Conservation (phyloP, 306 rosid genomes). For the Cyamopsis tetragonoloba region DNA sequence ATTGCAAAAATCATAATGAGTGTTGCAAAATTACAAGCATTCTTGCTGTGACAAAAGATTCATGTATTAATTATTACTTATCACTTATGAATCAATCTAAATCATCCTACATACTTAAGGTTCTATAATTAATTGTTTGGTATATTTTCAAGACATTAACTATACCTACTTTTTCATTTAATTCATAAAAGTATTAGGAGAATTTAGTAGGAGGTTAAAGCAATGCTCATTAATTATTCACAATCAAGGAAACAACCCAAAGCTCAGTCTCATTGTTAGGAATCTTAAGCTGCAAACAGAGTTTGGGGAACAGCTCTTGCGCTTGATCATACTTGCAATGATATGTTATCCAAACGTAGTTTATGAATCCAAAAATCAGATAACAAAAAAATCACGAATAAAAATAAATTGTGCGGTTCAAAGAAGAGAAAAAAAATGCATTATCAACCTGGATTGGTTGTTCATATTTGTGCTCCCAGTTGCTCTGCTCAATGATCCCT, state of each 20-base stretch:
- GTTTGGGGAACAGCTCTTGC: conserved; percentile 1
- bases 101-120: too few relatives aligned
- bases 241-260: conserved; percentile 1
- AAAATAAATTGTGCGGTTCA: conserved; percentile 13
- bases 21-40: not conserved
- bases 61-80: not conserved
- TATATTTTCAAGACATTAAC: too few relatives aligned
- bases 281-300: not conserved
- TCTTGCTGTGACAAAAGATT: conserved; percentile 3
- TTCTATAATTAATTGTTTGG: too few relatives aligned
- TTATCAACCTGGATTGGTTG: conserved; percentile 86
- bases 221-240: too few relatives aligned
- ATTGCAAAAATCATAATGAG: conserved; percentile 1
- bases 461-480: conserved; percentile 99
- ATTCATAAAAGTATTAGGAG: too few relatives aligned
- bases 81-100: too few relatives aligned
- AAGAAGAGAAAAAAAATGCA: conserved; percentile 24
- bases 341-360: not conserved
- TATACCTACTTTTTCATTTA: too few relatives aligned
- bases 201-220: too few relatives aligned
- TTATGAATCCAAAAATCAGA: conserved; percentile 8
- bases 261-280: conserved; percentile 3
- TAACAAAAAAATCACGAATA: not conserved
- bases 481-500: conserved; percentile 93
- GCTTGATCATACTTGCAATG: not conserved